Conservation (phyloP, 768 basidiomycete genomes). For the Lactifluus hygrophoroides region DNA sequence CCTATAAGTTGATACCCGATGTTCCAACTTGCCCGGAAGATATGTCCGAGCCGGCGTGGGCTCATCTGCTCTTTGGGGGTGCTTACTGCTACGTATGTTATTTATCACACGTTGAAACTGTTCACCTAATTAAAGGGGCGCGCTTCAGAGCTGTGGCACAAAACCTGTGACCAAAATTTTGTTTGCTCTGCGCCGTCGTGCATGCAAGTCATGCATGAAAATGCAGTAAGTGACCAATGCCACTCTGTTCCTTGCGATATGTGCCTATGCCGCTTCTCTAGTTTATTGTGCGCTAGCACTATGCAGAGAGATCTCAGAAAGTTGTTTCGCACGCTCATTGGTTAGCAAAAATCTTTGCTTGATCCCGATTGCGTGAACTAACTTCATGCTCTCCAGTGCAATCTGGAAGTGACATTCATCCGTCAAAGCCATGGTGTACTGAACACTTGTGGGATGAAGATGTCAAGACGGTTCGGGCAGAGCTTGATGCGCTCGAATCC, state of each 20-base stretch:
- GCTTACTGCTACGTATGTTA: constrained; percentile 8
- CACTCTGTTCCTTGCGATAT: neutral
- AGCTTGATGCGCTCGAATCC: neutral
- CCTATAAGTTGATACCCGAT: neutral
- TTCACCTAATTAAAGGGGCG: neutral
- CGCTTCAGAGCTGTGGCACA: constrained; percentile 6
- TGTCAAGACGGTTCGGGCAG: neutral
- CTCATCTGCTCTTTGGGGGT: constrained; percentile 13
- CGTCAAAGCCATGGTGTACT: neutral
- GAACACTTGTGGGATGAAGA: constrained; percentile 8
- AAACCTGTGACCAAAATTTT: constrained; percentile 13
- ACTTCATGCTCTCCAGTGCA: neutral
- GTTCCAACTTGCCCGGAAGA: constrained; percentile 11
- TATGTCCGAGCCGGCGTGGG: constrained; percentile 16
- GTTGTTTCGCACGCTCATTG: neutral
- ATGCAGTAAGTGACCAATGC: neutral
- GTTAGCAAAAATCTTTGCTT: neutral
- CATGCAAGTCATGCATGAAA: constrained; percentile 10
- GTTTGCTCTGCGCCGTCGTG: constrained; percentile 8
- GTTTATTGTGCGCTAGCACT: neutral
- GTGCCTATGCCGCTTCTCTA: neutral
- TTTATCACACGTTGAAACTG: neutral
- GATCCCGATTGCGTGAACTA: neutral
- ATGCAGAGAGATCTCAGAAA: constrained; percentile 2
- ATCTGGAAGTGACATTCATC: neutral